Base-by-base conservation (phyloP, 495 filamentous ascomycete species). In the Thermothielavioides terrestris region DNA sequence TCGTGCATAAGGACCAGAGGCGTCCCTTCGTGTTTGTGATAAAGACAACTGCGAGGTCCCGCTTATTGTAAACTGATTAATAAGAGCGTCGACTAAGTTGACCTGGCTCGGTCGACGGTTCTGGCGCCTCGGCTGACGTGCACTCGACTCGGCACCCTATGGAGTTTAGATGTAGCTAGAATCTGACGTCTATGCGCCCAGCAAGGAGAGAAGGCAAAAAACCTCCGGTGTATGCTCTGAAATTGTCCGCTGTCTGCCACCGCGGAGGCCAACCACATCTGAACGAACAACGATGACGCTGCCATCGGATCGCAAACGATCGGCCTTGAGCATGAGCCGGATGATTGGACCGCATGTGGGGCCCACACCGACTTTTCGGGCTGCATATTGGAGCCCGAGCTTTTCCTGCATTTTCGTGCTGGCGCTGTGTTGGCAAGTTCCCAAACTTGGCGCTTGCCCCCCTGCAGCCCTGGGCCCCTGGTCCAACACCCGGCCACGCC, bases 341-440 rank as follows among this genome's bases (percentile, higher is more conserved):
- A 25, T 46, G 42, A 30, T 45, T 46, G 31, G 28, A 22, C n/a
- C 12, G 48, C 8, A n/a, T n/a, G 42, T 15, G n/a, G 49, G 42
- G 50, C 38, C 53, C 59, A 65, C 62, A 65, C 62, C 62, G 62
- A 65, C 62, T 61, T 65, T 65, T 65, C 42, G 52, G 54, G 53
- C 50, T 60, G 56, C 56, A 50, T 51, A 46, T 52, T 59, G 51
- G 56, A 53, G 45, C 35, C 46, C 42, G 45, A 43, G 53, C 23
- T 23, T 21, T 49, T 53, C 15, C 43, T 54, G 53, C 46, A 42
- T 39, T 22, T 22, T 21, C 15, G n/a, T n/a, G n/a, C n/a, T n/a
- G n/a, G n/a, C n/a, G 52, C 55, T 60, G 60, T 43, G 55, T 39
- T 56, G 61, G 55, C 58, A 46, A 50, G 43, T 45, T 32, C 47